Evolutionary conservation across 192 early-diverging fungal genomes (phyloP).

Genomic region (Backusella parvicylindrica): DNA sequence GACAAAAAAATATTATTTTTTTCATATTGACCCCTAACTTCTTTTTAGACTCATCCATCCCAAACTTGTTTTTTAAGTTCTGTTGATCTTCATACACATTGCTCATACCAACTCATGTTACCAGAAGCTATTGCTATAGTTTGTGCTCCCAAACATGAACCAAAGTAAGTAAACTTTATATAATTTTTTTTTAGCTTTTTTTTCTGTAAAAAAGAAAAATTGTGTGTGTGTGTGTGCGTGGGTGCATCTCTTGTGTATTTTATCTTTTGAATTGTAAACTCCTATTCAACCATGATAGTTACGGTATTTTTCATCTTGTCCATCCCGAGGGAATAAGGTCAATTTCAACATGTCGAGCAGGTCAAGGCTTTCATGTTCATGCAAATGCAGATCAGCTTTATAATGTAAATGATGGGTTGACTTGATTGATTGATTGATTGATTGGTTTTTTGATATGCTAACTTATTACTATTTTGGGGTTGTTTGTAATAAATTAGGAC

Average conservation of each 20-base stretch:
- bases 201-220: not conserved
- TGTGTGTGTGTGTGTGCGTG: not conserved
- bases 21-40: not conserved
- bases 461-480: not conserved
- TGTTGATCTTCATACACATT: conserved; percentile 90
- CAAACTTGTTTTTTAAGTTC: conserved; percentile 94
- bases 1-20: not conserved
- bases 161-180: conserved; percentile 40
- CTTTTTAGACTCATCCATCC: conserved; percentile 72
- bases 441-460: not conserved
- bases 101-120: conserved; percentile 85
- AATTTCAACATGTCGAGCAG: not conserved
- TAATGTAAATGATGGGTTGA: not conserved
- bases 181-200: not conserved
- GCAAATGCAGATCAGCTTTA: not conserved
- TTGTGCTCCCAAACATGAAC: conserved; percentile 67
- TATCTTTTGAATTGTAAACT: not conserved
- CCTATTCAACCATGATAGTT: not conserved
- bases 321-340: not conserved
- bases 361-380: not conserved
- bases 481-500: not conserved
- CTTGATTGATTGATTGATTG: not conserved
- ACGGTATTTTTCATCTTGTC: not conserved
- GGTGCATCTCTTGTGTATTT: no score
- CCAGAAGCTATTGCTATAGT: conserved; percentile 94